Percentiles rank a stretch among this genome's conserved stretches.
These are phyloP conservation scores for Thalassiosira oceanica DNA, from an alignment of 352 stramenopile species.

Conservation along the genomic window DNA sequence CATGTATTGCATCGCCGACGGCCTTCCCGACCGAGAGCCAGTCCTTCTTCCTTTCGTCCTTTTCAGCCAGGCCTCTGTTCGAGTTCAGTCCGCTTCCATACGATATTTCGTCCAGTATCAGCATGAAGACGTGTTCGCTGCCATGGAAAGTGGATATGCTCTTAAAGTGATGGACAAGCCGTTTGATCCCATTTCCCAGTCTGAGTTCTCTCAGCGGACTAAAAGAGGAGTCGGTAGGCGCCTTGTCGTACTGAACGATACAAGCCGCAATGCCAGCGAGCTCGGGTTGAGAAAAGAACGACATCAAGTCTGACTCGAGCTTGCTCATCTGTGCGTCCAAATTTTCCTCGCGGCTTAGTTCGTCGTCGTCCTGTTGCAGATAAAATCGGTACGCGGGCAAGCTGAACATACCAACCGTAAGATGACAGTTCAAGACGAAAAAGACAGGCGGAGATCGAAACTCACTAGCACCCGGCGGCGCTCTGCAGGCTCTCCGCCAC, in stretches of 20 bases:
- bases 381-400: too few relatives aligned
- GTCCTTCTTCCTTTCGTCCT: too few relatives aligned
- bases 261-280: conserved; percentile 16
- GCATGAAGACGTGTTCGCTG: conserved; percentile 44
- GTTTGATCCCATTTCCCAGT: conserved; percentile 19
- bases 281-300: conserved; percentile 8
- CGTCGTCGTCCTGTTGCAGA: too few relatives aligned
- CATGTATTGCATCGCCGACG: conserved; percentile 15
- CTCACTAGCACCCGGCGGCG: conserved; percentile 39
- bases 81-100: conserved; percentile 7
- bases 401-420: too few relatives aligned
- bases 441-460: neutral
- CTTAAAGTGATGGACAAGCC: conserved; percentile 24
- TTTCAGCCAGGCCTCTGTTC: too few relatives aligned
- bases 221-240: too few relatives aligned
- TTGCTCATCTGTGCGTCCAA: too few relatives aligned
- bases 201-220: too few relatives aligned
- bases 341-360: too few relatives aligned
- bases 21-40: too few relatives aligned
- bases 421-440: too few relatives aligned
- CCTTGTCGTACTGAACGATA: conserved; percentile 23
- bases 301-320: too few relatives aligned
- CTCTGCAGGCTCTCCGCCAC: conserved; percentile 49
- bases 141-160: conserved; percentile 18
- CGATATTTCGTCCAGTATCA: conserved; percentile 46